Conservation (phyloP, 306 rosid genomes). For the Prunus mongolica region DNA sequence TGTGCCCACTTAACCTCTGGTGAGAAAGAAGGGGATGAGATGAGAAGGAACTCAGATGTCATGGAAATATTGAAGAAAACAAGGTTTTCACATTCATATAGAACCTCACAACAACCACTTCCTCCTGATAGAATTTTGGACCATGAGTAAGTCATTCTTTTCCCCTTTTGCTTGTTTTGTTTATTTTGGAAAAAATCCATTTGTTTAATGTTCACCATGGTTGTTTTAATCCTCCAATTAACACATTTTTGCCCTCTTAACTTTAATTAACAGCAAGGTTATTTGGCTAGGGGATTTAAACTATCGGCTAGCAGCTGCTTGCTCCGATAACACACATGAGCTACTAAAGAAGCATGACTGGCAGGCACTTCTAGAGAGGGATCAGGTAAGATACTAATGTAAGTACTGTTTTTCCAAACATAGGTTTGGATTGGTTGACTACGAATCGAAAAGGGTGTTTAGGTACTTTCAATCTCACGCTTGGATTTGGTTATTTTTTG, state of each 20-base stretch:
- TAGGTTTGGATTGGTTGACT: background rate
- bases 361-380: slow-evolving; percentile 76
- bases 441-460: background rate
- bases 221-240: background rate
- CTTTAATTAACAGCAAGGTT: slow-evolving; percentile 45
- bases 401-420: background rate
- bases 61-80: slow-evolving; percentile 75
- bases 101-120: slow-evolving; percentile 18
- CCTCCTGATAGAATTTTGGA: slow-evolving; percentile 60
- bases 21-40: slow-evolving; percentile 80
- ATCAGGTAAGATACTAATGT: slow-evolving; percentile 54
- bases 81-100: slow-evolving; percentile 45
- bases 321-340: slow-evolving; percentile 49
- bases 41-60: slow-evolving; percentile 67
- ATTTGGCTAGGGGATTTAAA: slow-evolving; percentile 98
- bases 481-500: slow-evolving; percentile 2
- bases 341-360: slow-evolving; percentile 68
- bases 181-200: background rate
- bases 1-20: slow-evolving; percentile 93
- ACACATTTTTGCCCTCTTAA: background rate
- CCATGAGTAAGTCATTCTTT: slow-evolving; percentile 56
- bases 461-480: background rate
- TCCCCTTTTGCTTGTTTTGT: too few species aligned
- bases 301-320: slow-evolving; percentile 65
- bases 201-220: too few species aligned